Evolutionary conservation across 305 asterid genomes (phyloP).

Genomic region (Petunia hybrid): DNA sequence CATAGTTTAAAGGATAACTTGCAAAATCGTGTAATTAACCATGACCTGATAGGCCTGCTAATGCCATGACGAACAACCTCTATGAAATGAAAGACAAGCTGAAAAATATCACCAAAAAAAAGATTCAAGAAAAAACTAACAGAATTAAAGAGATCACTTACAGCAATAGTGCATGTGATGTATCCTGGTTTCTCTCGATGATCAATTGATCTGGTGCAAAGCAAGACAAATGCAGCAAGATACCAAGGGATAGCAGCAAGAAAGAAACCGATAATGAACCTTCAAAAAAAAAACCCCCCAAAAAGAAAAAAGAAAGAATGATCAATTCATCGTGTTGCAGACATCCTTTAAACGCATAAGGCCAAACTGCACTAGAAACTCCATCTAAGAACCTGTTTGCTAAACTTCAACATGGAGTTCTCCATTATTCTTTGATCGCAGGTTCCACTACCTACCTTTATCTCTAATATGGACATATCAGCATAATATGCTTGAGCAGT

Average conservation of each 20-base stretch:
- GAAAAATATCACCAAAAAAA: not conserved
- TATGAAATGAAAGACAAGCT: not conserved
- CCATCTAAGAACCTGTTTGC: not conserved
- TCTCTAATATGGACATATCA: not conserved
- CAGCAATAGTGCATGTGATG: conserved; percentile 70
- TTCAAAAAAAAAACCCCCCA: conserved; percentile 39
- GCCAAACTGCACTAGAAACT: not conserved
- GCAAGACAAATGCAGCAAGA: conserved; percentile 61
- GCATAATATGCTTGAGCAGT: not conserved
- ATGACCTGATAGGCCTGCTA: not conserved
- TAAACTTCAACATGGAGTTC: not conserved
- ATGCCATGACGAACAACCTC: not conserved
- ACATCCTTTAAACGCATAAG: not conserved
- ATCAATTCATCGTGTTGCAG: not conserved
- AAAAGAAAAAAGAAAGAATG: not conserved
- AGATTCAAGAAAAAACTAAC: not conserved
- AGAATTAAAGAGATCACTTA: conserved; percentile 53
- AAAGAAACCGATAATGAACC: conserved; percentile 91
- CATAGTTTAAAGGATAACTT: not conserved
- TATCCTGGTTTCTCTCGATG: conserved; percentile 93
- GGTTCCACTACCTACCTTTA: not conserved
- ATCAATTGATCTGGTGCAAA: conserved; percentile 66
- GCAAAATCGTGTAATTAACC: not conserved
- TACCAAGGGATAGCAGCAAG: conserved; percentile 88
- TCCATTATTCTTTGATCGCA: not conserved